These are phyloP conservation scores for Colletotrichum sp. DNA, from an alignment of 2,329 filamentous ascomycete genomes.

Conservation along the genomic window DNA sequence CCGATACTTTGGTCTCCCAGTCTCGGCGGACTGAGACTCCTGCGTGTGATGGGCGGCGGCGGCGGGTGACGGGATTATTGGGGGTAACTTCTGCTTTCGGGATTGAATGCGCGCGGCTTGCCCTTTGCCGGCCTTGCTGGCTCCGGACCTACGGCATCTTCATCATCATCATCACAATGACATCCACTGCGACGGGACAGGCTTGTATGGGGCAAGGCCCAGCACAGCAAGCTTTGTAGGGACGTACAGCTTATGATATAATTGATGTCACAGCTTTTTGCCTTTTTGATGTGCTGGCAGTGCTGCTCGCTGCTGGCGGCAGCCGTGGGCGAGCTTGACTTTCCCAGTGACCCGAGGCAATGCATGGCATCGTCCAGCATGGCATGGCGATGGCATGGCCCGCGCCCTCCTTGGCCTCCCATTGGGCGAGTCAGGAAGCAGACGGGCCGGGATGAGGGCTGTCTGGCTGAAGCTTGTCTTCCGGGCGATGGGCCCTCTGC, in stretches of 20 bases:
- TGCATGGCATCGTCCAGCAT: background rate
- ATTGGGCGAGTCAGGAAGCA: conserved; percentile 2
- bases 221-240: background rate
- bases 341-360: conserved; percentile 8
- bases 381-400: background rate
- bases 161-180: background rate
- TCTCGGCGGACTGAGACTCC: background rate
- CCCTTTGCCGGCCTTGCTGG: background rate
- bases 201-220: background rate
- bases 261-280: background rate
- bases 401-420: background rate
- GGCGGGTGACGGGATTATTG: background rate
- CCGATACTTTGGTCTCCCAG: background rate
- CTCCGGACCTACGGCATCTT: background rate
- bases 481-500: background rate
- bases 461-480: conserved; percentile 16
- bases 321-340: background rate
- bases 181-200: background rate
- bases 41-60: background rate
- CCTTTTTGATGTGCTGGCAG: background rate
- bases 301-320: background rate
- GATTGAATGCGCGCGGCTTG: background rate
- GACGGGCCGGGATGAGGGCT: conserved; percentile 9
- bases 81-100: background rate
- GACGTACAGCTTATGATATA: background rate